These are phyloP conservation scores for Didymella arachidicola DNA, from an alignment of 2,329 filamentous ascomycete species.

Conservation along the genomic window DNA sequence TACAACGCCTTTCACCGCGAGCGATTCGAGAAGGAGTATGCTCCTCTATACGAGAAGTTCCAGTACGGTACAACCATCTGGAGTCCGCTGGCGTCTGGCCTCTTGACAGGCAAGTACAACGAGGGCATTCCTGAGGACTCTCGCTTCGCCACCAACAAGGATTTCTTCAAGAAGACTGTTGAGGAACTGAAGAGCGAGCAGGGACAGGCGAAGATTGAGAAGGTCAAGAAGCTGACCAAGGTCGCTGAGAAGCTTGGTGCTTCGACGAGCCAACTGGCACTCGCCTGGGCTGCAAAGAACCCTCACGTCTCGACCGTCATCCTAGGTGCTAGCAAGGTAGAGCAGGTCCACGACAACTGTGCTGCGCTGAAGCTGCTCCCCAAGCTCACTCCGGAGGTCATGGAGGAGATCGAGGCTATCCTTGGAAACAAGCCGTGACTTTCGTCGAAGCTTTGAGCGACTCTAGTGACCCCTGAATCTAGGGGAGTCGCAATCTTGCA, in stretches of 20 bases:
- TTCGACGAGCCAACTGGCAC: constrained; percentile 60
- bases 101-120: constrained; percentile 71
- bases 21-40: constrained; percentile 69
- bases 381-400: constrained; percentile 51
- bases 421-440: constrained; percentile 51
- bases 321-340: constrained; percentile 60
- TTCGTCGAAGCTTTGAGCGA: constrained; percentile 13
- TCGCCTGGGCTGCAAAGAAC: constrained; percentile 68
- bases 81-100: constrained; percentile 62
- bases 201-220: constrained; percentile 63
- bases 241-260: constrained; percentile 60
- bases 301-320: constrained; percentile 65
- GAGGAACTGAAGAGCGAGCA: constrained; percentile 59
- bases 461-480: not conserved
- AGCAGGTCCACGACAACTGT: constrained; percentile 60
- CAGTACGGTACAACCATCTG: constrained; percentile 66
- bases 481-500: not conserved
- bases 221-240: constrained; percentile 63
- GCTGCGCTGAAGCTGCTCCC: constrained; percentile 55
- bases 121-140: constrained; percentile 68
- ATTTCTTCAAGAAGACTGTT: constrained; percentile 65
- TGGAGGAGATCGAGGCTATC: constrained; percentile 52
- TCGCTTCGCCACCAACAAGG: constrained; percentile 66
- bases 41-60: constrained; percentile 64
- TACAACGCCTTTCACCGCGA: constrained; percentile 70